Percentiles rank a stretch among this genome's conserved stretches.
Evolutionary conservation across 176 grass and related monocot genomes (phyloP).

Genomic region (Triticum timopheevii): DNA sequence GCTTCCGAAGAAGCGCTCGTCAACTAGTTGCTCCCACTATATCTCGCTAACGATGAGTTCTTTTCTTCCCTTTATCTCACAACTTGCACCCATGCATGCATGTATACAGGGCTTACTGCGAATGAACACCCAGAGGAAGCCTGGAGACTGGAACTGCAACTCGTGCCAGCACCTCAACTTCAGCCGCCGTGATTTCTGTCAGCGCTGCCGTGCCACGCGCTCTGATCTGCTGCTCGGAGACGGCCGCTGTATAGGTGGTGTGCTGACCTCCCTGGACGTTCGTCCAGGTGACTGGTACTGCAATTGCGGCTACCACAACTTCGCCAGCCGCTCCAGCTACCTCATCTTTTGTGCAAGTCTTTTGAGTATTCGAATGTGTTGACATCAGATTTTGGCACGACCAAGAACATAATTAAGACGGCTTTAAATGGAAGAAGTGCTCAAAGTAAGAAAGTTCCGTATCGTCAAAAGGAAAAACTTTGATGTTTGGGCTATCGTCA

Average conservation of each 20-base stretch:
- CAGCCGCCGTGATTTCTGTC: constrained; percentile 84
- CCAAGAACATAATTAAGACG: too few relatives aligned
- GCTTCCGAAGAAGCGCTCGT: too few relatives aligned
- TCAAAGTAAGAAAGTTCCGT: too few relatives aligned
- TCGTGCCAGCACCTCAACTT: constrained; percentile 91
- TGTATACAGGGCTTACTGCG: constrained; percentile 38
- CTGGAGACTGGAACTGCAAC: constrained; percentile 93
- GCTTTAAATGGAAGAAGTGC: too few relatives aligned
- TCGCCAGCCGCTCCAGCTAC: constrained; percentile 83
- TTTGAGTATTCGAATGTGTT: too few relatives aligned
- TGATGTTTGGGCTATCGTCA: too few relatives aligned
- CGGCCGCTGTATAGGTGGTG: constrained; percentile 26
- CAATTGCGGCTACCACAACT: constrained; percentile 92
- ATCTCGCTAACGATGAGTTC: too few relatives aligned
- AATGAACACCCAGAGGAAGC: constrained; percentile 80
- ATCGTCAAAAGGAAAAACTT: too few relatives aligned
- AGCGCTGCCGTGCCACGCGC: constrained; percentile 62
- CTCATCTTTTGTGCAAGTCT: too few relatives aligned
- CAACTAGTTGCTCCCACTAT: too few relatives aligned
- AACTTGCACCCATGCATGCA: constrained; percentile 7
- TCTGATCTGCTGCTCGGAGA: constrained; percentile 39
- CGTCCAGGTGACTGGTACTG: constrained; percentile 96
- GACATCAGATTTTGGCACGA: too few relatives aligned
- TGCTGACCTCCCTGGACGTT: constrained; percentile 54
- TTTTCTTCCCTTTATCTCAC: constrained; percentile 17